These are phyloP conservation scores for Phanerochaete sordida DNA, from an alignment of 768 basidiomycete species.

Conservation along the genomic window DNA sequence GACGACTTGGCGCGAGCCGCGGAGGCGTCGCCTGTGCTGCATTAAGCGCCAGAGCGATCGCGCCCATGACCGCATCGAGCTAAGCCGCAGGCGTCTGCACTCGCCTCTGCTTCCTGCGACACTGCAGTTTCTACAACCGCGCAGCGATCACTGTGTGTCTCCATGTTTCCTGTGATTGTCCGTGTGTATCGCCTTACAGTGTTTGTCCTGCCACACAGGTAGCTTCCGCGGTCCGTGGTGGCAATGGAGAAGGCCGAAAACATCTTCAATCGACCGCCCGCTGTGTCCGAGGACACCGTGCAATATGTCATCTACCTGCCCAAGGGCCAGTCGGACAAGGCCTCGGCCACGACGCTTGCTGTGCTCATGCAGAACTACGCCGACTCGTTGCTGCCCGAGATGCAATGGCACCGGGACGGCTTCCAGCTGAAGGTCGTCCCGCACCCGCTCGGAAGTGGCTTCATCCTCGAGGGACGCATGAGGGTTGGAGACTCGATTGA, in stretches of 20 bases:
- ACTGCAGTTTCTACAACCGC: neutral
- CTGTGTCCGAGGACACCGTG: constrained; percentile 84
- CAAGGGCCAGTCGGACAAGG: constrained; percentile 47
- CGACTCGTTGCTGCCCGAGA: constrained; percentile 50
- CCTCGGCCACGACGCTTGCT: constrained; percentile 61
- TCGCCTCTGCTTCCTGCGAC: neutral
- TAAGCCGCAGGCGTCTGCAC: neutral
- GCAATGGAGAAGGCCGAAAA: constrained; percentile 27
- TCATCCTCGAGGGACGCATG: constrained; percentile 77
- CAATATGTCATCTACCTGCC: constrained; percentile 72
- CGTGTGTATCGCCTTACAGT: neutral
- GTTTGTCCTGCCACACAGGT: neutral
- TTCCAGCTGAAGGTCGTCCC: constrained; percentile 71
- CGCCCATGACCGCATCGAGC: neutral
- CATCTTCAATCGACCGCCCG: constrained; percentile 69
- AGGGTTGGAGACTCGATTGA: constrained; percentile 96
- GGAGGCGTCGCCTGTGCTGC: neutral
- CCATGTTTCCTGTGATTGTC: neutral
- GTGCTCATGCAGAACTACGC: constrained; percentile 60
- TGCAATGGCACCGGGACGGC: constrained; percentile 82
- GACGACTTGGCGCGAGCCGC: neutral
- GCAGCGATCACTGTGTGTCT: neutral
- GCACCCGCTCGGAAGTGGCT: constrained; percentile 43
- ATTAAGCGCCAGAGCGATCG: neutral
- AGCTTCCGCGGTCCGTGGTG: neutral